phyloP scores from a whole-genome alignment of 352 stramenopile species.

The Globisporangium alternatum region DNA sequence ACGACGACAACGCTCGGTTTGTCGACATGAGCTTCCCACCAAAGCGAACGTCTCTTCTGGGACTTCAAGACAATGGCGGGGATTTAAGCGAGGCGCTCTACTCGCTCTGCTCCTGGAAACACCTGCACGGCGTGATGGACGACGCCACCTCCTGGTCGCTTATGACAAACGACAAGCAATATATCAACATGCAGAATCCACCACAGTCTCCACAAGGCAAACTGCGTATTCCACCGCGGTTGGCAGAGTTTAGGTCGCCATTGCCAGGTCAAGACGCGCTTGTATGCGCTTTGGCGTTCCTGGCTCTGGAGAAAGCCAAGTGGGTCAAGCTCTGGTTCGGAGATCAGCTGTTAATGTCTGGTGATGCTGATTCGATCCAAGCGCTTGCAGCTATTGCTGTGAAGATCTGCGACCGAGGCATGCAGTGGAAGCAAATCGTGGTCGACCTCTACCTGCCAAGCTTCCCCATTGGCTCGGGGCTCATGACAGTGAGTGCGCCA shows the following conservation, averaged over 20 bases:
- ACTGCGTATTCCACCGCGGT: no score
- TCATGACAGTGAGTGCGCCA: constrained; percentile 23
- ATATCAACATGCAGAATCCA: background rate
- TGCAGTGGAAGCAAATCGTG: constrained; percentile 33
- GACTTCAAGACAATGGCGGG: no score
- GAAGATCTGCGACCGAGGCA: constrained; percentile 25
- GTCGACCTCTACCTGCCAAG: constrained; percentile 45
- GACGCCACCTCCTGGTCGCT: constrained; percentile 25
- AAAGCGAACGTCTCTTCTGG: background rate
- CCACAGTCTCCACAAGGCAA: background rate
- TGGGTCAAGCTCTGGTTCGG: constrained; percentile 29
- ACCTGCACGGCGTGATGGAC: constrained; percentile 25
- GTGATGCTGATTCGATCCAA: background rate
- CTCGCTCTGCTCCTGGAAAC: constrained; percentile 26
- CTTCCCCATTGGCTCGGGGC: constrained; percentile 31
- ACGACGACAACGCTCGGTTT: constrained; percentile 19
- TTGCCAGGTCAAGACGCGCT: constrained; percentile 34
- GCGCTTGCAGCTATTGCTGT: constrained; percentile 18
- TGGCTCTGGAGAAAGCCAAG: constrained; percentile 17
- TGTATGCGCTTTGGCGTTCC: constrained; percentile 27
- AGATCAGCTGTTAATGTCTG: background rate
- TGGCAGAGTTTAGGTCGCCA: constrained; percentile 17
- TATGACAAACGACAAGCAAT: background rate
- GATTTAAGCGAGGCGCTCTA: constrained; percentile 1
- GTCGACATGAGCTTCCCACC: constrained; percentile 40